Evolutionary conservation across 108 stramenopile genomes (phyloP).

Genomic region (Cyclostephanos invisitatus): DNA sequence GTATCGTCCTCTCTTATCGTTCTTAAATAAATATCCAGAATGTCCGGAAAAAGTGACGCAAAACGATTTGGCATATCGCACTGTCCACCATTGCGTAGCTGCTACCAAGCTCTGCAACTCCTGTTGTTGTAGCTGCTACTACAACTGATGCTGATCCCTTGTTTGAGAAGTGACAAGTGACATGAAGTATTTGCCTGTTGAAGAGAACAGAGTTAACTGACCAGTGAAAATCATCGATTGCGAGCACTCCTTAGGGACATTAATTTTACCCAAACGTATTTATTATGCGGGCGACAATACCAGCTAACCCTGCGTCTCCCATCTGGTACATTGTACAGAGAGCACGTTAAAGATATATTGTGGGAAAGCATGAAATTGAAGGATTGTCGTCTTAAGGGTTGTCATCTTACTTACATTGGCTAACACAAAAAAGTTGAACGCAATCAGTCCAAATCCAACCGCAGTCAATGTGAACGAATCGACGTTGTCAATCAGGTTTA

Average conservation of each 20-base stretch:
- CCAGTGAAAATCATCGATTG: too few relatives aligned
- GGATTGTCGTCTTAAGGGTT: not conserved
- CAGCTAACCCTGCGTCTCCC: conserved; percentile 83
- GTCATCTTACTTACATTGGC: conserved; percentile 56
- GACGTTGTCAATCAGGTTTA: conserved; percentile 63
- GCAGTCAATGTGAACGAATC: conserved; percentile 77
- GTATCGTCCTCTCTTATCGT: too few relatives aligned
- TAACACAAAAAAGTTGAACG: conserved; percentile 83
- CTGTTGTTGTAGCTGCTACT: too few relatives aligned
- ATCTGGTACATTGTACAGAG: conserved; percentile 33
- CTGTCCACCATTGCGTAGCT: too few relatives aligned
- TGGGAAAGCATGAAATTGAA: not conserved
- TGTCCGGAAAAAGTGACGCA: too few relatives aligned
- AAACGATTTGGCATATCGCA: too few relatives aligned
- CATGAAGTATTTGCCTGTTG: not conserved
- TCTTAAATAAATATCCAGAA: too few relatives aligned
- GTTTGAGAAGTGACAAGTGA: too few relatives aligned
- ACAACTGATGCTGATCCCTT: too few relatives aligned
- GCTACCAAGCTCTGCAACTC: too few relatives aligned
- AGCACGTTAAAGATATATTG: not conserved
- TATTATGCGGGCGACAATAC: conserved; percentile 75
- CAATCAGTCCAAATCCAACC: conserved; percentile 83
- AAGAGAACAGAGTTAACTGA: not conserved
- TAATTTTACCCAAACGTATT: conserved; percentile 50
- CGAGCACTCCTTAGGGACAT: not conserved